Conservation (phyloP, 2,329 filamentous ascomycete genomes). For the Sporothrix schenckii region DNA sequence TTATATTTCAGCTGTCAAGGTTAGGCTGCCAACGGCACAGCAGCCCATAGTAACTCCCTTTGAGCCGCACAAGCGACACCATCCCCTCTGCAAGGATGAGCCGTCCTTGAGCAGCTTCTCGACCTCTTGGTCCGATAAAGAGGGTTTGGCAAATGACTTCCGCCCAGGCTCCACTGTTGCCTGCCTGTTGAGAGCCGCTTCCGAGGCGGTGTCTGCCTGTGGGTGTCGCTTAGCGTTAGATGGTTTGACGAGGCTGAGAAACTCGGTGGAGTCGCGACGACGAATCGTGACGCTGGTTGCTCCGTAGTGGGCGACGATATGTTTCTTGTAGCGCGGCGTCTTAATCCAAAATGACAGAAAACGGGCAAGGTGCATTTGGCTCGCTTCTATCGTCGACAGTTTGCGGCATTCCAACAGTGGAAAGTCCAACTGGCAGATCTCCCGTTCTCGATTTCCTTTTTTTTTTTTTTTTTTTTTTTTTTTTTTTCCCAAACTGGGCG, state of each 20-base stretch:
- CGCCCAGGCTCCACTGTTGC: constrained; percentile 22
- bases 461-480: neutral
- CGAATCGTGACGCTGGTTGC: neutral
- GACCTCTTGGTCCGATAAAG: neutral
- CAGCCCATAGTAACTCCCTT: neutral
- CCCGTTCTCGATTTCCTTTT: neutral
- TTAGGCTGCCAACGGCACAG: neutral
- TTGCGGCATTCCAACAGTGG: neutral
- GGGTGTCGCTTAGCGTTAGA: neutral
- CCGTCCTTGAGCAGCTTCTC: neutral
- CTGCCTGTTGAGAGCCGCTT: constrained; percentile 12
- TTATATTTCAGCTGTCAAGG: neutral
- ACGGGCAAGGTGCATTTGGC: neutral
- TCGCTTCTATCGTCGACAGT: neutral
- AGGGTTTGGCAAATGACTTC: neutral
- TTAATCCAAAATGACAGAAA: neutral
- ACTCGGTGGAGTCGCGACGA: neutral
- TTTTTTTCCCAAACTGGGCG: too few species aligned
- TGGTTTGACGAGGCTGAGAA: constrained; percentile 13
- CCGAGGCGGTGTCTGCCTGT: constrained; percentile 4
- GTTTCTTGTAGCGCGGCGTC: neutral
- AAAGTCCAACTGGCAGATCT: neutral
- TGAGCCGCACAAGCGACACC: neutral
- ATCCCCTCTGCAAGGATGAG: neutral
- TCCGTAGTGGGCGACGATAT: neutral